Base-by-base conservation (phyloP, 2,329 filamentous ascomycete genomes). In the Pezicula rhizophila region DNA sequence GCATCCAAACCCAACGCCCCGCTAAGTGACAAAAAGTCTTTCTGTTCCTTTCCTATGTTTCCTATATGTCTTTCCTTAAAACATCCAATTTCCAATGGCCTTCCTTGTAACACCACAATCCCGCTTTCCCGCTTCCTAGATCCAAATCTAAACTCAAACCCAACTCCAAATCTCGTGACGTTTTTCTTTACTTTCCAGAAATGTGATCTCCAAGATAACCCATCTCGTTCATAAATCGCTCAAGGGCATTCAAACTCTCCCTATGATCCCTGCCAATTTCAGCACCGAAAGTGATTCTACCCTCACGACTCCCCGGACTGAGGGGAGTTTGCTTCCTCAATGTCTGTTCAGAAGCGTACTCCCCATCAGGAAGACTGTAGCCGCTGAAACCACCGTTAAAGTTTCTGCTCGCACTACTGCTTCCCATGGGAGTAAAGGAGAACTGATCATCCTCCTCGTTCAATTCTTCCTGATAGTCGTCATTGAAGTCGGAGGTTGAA, bases 191-290 rank as follows among this genome's bases (percentile, higher is more conserved):
- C 43, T 56, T 56, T 8, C 55, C 57, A 12, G 52, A 47, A 46
- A 77, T 76, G 50, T 73, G 65, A 46, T 68, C 66, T 20, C 72
- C 71, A 37, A 78, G 60, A 57, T 78, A 77, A 47, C 72, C 72
- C 60, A 77, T 62, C 52, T 78, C 74, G 52, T 72, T 69, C 57
- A 77, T 66, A 50, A 77, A 60, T 53, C 74, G 69, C 53, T 71
- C 68, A 64, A 77, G 71, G 15, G 66, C 67, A 33, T 59, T 65
- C 42, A 59, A 51, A 14, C 53, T 55, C 15, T 55, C 51, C 7
- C 23, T 40, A 25, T 53, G 57, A 42, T 23, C 54, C n/a, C 40
- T 50, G 38, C 31, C 50, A 45, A 35, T 52, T 58, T 23, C 63
- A 45, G 35, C 52, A 40, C 47, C 57, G 52, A 55, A 57, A 47